A percentile compares a stretch with the other conserved stretches of the same genome.
These are phyloP conservation scores for Orbilia quercus DNA, from an alignment of 2,329 filamentous ascomycete species.

Conservation along the genomic window DNA sequence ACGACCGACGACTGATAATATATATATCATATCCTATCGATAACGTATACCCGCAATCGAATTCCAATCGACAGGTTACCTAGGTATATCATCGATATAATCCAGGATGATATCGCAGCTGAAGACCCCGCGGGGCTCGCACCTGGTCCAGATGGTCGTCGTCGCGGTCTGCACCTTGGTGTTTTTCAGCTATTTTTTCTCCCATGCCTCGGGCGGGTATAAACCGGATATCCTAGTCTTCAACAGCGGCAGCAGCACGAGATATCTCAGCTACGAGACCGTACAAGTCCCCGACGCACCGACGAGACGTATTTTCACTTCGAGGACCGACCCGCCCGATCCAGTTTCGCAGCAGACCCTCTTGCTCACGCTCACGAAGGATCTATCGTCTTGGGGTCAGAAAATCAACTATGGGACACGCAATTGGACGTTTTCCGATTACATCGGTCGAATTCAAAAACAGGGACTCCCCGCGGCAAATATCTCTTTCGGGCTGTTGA, in stretches of 20 bases:
- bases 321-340: slow-evolving; percentile 1
- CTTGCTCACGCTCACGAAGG: slow-evolving; percentile 60
- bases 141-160: not conserved
- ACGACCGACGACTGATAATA: too few species aligned
- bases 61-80: too few species aligned
- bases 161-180: not conserved
- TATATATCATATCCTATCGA: too few species aligned
- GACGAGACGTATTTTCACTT: slow-evolving; percentile 13
- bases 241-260: not conserved
- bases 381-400: slow-evolving; percentile 60
- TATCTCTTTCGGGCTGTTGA: slow-evolving; percentile 60
- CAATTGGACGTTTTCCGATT: slow-evolving; percentile 60
- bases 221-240: not conserved
- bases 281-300: not conserved
- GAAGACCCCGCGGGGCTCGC: not conserved
- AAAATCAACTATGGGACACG: slow-evolving; percentile 28
- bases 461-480: slow-evolving; percentile 59
- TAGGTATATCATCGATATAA: not conserved
- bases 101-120: not conserved
- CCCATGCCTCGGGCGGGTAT: not conserved
- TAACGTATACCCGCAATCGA: too few species aligned
- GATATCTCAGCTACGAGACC: slow-evolving; percentile 5
- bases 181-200: not conserved
- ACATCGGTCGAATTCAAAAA: slow-evolving; percentile 60
- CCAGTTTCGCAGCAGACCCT: slow-evolving; percentile 45